A percentile compares a stretch with the other conserved stretches of the same genome.
These are phyloP conservation scores for Malassezia globosa DNA, from an alignment of 1,284 basidiomycete species.

Conservation along the genomic window DNA sequence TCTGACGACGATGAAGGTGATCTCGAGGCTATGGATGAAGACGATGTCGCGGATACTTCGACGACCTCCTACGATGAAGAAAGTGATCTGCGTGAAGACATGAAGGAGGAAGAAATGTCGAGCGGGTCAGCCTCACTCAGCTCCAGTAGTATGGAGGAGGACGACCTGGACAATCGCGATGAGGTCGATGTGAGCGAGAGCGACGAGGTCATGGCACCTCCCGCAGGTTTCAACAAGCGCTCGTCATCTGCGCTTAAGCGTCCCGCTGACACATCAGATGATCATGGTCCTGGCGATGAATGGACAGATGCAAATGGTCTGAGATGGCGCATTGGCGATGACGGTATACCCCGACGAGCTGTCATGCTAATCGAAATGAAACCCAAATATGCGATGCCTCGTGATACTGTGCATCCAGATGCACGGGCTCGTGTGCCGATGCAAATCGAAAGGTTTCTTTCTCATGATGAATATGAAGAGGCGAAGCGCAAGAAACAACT, in stretches of 20 bases:
- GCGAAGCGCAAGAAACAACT: conserved; percentile 29
- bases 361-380: conserved; percentile 35
- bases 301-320: conserved; percentile 38
- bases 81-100: not conserved
- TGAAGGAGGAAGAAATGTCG: not conserved
- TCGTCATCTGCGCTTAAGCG: conserved; percentile 20
- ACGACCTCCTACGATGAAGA: not conserved
- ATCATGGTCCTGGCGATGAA: conserved; percentile 34
- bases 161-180: not conserved
- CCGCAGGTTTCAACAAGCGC: too few species aligned
- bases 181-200: not conserved
- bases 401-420: conserved; percentile 36
- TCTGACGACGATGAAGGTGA: not conserved
- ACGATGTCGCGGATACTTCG: too few species aligned
- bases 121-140: not conserved
- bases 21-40: not conserved
- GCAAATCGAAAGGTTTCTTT: conserved; percentile 28
- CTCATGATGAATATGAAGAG: conserved; percentile 35
- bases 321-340: conserved; percentile 32
- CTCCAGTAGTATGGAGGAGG: conserved; percentile 1
- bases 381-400: conserved; percentile 37
- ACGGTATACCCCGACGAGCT: conserved; percentile 18
- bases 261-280: conserved; percentile 26
- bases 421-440: conserved; percentile 28
- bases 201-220: not conserved